These are phyloP conservation scores for Candida argentea DNA, from an alignment of 805 yeast species.

Conservation along the genomic window DNA sequence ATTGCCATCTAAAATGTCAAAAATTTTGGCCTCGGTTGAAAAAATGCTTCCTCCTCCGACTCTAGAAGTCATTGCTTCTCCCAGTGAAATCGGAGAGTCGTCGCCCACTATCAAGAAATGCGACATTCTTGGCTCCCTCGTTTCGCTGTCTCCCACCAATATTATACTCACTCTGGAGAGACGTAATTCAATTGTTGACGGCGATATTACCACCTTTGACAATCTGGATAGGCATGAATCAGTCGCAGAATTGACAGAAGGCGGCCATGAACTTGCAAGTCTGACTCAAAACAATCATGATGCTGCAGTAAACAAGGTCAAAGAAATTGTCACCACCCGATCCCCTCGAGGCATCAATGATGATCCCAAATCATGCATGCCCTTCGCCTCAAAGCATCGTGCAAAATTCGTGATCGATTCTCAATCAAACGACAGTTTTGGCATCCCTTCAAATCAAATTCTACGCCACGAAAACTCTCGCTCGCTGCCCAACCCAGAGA, in stretches of 20 bases:
- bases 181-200: conserved; percentile 3
- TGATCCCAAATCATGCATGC: no score
- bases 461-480: conserved; percentile 6
- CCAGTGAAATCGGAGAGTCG: conserved; percentile 12
- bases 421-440: conserved; percentile 6
- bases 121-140: conserved; percentile 2
- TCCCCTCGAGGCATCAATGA: conserved; percentile 4
- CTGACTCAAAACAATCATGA: not conserved
- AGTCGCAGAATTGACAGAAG: not conserved
- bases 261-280: not conserved
- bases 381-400: no score
- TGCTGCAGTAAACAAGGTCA: not conserved
- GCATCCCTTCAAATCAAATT: not conserved
- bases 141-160: conserved; percentile 4
- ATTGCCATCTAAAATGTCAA: no score
- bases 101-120: conserved; percentile 9
- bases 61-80: conserved; percentile 6
- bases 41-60: conserved; percentile 3
- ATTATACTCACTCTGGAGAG: not conserved
- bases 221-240: not conserved
- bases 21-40: no score
- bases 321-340: conserved; percentile 6
- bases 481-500: conserved; percentile 2
- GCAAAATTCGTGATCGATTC: conserved; percentile 10
- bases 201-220: not conserved